Evolutionary conservation across 306 rosid species (phyloP).

Genomic region (Oemleria cerasiformis): DNA sequence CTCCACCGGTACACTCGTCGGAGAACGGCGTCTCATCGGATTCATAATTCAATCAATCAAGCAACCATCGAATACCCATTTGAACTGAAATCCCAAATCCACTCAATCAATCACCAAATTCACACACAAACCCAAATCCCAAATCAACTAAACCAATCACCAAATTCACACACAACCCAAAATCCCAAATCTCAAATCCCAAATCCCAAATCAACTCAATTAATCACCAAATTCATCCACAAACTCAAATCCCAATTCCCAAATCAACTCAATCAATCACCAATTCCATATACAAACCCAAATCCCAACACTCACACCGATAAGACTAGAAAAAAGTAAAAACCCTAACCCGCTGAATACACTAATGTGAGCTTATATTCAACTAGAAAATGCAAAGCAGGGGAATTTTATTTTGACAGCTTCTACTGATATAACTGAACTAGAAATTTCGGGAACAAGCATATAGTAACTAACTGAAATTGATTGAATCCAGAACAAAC

Average conservation of each 20-base stretch:
- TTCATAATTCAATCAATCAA: slow-evolving; percentile 21
- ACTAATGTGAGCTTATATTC: neutral
- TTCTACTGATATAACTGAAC: neutral
- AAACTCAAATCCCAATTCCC: slow-evolving; percentile 17
- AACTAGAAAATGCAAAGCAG: slow-evolving; percentile 3
- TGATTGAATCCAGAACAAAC: slow-evolving; percentile 12
- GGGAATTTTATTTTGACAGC: neutral
- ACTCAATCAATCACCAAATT: neutral
- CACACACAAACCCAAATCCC: slow-evolving; percentile 14
- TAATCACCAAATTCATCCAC: neutral
- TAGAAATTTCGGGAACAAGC: neutral
- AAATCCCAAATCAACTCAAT: neutral
- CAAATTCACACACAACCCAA: neutral
- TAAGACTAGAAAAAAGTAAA: neutral
- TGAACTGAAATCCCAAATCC: slow-evolving; percentile 8
- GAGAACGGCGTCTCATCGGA: slow-evolving; percentile 78
- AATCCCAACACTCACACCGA: neutral
- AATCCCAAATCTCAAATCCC: neutral
- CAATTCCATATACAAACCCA: neutral
- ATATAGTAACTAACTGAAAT: neutral
- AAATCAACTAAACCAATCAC: neutral
- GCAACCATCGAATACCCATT: slow-evolving; percentile 23
- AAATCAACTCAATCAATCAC: neutral
- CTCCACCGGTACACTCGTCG: slow-evolving; percentile 47
- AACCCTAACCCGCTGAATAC: slow-evolving; percentile 15